Evolutionary conservation across 148 eudicot species (phyloP), one percentile per base, ranked within the genome.

Genomic region (Amaranthus palmeri): DNA sequence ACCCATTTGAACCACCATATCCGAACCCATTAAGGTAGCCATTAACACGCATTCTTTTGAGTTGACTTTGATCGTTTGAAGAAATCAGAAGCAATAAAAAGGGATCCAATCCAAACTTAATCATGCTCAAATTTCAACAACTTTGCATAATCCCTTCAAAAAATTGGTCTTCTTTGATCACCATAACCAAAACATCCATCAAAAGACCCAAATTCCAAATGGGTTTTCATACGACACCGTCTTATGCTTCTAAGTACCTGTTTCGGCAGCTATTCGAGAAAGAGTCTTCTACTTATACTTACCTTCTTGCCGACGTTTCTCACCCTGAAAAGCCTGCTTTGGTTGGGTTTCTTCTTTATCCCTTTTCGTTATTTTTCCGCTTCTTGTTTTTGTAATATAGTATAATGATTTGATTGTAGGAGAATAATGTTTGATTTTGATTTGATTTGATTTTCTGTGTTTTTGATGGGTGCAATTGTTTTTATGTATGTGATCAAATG

Each of bases 221-320:
- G 95, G 82, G 75, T 55, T 81, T 80, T 44, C 84, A 82, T 65
- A 14, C 90, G 65, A 80, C 90, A 67, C 78, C 89, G 74, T 86
- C 95, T 65, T 60, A 47, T 64, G 47, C 74, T 4, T 76, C 83
- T 6, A 89, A 83, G 82, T 85, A 85, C 55, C 67, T 95, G 67
- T 88, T 95, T 72, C 83, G 97, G 0, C 98, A 95, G 85, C 91
- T 95, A 3, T 95, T 95, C 55, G 98, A 93, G 90, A 89, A 89
- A 80, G 98, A 91, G 2, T 95, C 97, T 10, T 89, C 87, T 11
- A 95, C 98, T 53, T 95, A 84, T 61, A 91, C 98, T 68, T 95
- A 95, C 74, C 98, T 95, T 73, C 91, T 95, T 58, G 98, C 98
- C 49, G 98, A 95, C 84, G 80, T 81, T 60, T 84, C 90, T 75